Conservation (phyloP, 2,329 filamentous ascomycete species). For the Penicillium verrucosum region DNA sequence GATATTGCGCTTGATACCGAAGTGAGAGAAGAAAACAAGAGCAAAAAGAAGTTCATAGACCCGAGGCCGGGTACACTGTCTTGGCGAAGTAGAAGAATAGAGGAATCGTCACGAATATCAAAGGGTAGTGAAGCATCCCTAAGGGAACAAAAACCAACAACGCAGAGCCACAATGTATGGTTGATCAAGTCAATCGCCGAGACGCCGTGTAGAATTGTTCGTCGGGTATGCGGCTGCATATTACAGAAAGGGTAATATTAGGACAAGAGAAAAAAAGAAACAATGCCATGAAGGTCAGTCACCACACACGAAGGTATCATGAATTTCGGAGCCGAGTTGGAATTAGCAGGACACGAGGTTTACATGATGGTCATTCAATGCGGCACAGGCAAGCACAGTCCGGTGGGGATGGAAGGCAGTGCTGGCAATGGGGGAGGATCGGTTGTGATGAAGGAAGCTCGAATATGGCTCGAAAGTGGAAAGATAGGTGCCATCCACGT, state of each 20-base stretch:
- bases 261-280: background rate
- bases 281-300: background rate
- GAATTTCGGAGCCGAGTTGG: background rate
- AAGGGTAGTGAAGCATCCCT: background rate
- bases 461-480: slow-evolving; percentile 87
- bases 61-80: background rate
- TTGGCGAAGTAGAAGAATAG: background rate
- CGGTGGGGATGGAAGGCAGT: slow-evolving; percentile 95
- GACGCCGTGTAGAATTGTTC: slow-evolving; percentile 12
- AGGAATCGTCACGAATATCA: background rate
- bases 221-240: slow-evolving; percentile 10
- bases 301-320: background rate
- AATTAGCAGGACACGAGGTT: slow-evolving; percentile 72
- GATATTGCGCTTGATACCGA: background rate
- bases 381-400: slow-evolving; percentile 84
- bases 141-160: background rate
- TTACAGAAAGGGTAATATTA: slow-evolving; percentile 12
- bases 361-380: slow-evolving; percentile 82
- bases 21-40: background rate
- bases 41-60: background rate
- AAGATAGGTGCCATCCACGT: slow-evolving; percentile 75
- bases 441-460: slow-evolving; percentile 77
- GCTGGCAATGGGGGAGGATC: slow-evolving; percentile 75
- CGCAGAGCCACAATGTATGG: background rate
- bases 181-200: slow-evolving; percentile 6